A percentile compares a stretch with the other conserved stretches of the same genome.
These are phyloP conservation scores for Stropharia rugosoannulata DNA, from an alignment of 768 basidiomycete species.

Conservation along the genomic window DNA sequence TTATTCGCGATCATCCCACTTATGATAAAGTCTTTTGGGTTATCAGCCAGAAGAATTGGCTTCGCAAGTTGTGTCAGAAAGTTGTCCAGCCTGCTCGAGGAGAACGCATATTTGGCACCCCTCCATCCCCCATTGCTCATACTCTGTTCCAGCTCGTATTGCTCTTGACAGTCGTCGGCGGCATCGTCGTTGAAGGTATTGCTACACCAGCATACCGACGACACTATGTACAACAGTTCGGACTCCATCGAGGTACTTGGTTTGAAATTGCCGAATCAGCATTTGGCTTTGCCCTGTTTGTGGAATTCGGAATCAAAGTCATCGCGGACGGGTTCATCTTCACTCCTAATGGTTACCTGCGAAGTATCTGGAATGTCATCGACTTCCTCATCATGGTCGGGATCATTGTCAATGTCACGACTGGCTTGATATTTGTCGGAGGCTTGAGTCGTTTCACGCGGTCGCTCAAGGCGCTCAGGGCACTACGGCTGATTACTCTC, in stretches of 20 bases:
- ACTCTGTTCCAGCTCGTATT: conserved; percentile 75
- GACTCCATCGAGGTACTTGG: conserved; percentile 72
- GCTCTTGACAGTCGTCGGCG: conserved; percentile 74
- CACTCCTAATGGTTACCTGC: conserved; percentile 88
- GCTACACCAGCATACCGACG: conserved; percentile 86
- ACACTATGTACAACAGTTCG: conserved; percentile 60
- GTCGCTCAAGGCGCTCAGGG: conserved; percentile 84
- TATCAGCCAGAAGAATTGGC: conserved; percentile 72
- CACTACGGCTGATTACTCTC: conserved; percentile 86
- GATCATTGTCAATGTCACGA: conserved; percentile 71
- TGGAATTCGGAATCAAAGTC: conserved; percentile 89
- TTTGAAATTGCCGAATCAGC: conserved; percentile 79
- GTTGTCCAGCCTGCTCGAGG: conserved; percentile 82
- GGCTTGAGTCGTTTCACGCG: conserved; percentile 82
- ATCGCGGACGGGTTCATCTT: conserved; percentile 91
- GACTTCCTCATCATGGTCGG: conserved; percentile 86
- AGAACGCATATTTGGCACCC: conserved; percentile 83
- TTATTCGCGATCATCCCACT: conserved; percentile 84
- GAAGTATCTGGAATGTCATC: conserved; percentile 89
- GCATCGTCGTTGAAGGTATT: conserved; percentile 77
- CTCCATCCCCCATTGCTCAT: conserved; percentile 61
- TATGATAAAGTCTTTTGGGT: conserved; percentile 92
- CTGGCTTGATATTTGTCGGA: conserved; percentile 71
- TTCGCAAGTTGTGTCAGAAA: conserved; percentile 79
- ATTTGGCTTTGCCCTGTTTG: conserved; percentile 68